These are phyloP conservation scores for Exophiala xenobiotica DNA, from an alignment of 2,329 filamentous ascomycete genomes.

Conservation along the genomic window DNA sequence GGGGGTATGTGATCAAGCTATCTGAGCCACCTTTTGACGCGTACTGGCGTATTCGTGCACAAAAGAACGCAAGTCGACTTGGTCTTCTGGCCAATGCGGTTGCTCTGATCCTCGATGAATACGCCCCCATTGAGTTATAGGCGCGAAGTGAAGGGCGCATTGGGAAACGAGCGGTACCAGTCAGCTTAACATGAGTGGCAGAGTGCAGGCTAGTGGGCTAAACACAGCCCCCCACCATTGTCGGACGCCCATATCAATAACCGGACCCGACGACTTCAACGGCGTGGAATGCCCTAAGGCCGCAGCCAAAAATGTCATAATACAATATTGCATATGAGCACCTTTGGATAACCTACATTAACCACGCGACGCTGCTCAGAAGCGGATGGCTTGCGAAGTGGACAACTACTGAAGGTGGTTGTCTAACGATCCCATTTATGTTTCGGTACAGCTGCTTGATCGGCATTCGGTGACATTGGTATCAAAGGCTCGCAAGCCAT, in stretches of 20 bases:
- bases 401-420: background rate
- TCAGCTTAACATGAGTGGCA: too few species aligned
- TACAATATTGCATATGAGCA: background rate
- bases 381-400: background rate
- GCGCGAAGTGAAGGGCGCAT: background rate
- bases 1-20: background rate
- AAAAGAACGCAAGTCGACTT: background rate
- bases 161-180: too few species aligned
- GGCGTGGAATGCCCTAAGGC: background rate
- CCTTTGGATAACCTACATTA: background rate
- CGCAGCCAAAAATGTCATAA: background rate
- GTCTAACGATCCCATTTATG: background rate
- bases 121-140: background rate
- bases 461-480: background rate
- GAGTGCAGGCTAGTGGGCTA: too few species aligned
- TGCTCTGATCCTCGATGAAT: background rate
- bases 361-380: background rate
- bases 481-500: slow-evolving; percentile 5
- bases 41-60: background rate
- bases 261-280: background rate
- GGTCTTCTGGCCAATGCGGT: background rate
- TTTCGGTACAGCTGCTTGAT: background rate
- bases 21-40: background rate
- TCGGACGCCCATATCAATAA: too few species aligned
- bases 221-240: too few species aligned